Conservation (phyloP, 108 stramenopile species). For the Stephanodiscus minutulus region DNA sequence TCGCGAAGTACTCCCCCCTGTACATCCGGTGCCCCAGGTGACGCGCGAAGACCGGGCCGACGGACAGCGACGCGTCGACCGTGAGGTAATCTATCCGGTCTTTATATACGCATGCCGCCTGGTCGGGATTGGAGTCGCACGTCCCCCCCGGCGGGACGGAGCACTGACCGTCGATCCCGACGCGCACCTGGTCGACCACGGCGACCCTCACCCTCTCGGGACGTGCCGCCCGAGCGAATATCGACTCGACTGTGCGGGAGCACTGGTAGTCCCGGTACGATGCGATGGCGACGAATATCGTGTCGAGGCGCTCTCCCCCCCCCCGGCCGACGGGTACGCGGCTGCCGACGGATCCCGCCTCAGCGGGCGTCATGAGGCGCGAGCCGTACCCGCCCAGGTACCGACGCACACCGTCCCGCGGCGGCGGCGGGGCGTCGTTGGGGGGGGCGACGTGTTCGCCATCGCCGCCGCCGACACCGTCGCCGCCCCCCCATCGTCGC, state of each 20-base stretch:
- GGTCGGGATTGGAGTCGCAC: constrained; percentile 62
- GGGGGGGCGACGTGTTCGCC: too few species aligned
- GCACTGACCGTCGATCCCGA: constrained; percentile 34
- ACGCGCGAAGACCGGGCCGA: constrained; percentile 89
- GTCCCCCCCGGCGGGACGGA: constrained; percentile 56
- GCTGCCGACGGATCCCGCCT: constrained; percentile 70
- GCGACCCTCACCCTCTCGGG: constrained; percentile 82
- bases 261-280: constrained; percentile 85
- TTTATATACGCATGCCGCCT: constrained; percentile 66
- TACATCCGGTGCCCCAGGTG: constrained; percentile 86
- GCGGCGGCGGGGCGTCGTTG: background rate
- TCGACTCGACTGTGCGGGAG: constrained; percentile 69
- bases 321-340: constrained; percentile 11
- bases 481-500: background rate
- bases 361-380: constrained; percentile 64
- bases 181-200: constrained; percentile 73
- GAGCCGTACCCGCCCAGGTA: constrained; percentile 76
- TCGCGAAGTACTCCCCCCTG: constrained; percentile 94
- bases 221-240: constrained; percentile 71
- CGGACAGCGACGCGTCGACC: constrained; percentile 68
- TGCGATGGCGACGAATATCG: constrained; percentile 78
- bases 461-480: background rate
- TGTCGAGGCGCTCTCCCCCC: constrained; percentile 45
- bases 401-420: constrained; percentile 54
- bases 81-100: constrained; percentile 68